phyloP scores from a whole-genome alignment of 2,329 filamentous ascomycete species.

The Pseudogymnoascus sp. region DNA sequence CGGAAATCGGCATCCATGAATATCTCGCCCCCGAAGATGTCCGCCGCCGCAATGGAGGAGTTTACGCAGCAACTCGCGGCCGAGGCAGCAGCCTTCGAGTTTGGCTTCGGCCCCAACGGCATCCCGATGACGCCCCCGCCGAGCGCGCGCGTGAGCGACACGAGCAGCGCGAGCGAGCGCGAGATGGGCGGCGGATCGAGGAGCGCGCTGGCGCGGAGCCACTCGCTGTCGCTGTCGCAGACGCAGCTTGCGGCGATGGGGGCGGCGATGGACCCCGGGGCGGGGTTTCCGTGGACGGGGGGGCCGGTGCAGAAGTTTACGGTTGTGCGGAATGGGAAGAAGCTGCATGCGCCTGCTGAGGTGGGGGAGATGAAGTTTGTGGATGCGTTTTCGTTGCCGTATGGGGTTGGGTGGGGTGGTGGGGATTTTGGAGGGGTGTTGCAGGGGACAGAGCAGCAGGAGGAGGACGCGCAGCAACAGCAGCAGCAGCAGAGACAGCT shows the following conservation, averaged over 20 bases:
- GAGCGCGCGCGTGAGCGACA: conserved; percentile 30
- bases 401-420: not conserved
- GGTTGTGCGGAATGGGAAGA: not conserved
- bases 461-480: not conserved
- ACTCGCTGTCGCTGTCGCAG: not conserved
- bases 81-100: conserved; percentile 34
- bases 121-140: conserved; percentile 37
- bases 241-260: not conserved
- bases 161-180: not conserved
- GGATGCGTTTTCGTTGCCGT: not conserved
- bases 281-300: not conserved
- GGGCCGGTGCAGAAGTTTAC: not conserved
- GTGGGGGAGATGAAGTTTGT: not conserved
- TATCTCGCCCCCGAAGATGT: conserved; percentile 45
- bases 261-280: not conserved
- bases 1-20: not conserved
- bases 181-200: not conserved
- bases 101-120: conserved; percentile 36
- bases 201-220: not conserved
- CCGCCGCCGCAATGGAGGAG: conserved; percentile 32
- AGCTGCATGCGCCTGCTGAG: not conserved
- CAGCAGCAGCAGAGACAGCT: not conserved
- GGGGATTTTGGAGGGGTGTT: not conserved
- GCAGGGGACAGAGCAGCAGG: not conserved
- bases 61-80: conserved; percentile 45